Evolutionary conservation across 495 filamentous ascomycete species (phyloP), one percentile per base, ranked within the genome.

Genomic region (Amniculicola lignicola): DNA sequence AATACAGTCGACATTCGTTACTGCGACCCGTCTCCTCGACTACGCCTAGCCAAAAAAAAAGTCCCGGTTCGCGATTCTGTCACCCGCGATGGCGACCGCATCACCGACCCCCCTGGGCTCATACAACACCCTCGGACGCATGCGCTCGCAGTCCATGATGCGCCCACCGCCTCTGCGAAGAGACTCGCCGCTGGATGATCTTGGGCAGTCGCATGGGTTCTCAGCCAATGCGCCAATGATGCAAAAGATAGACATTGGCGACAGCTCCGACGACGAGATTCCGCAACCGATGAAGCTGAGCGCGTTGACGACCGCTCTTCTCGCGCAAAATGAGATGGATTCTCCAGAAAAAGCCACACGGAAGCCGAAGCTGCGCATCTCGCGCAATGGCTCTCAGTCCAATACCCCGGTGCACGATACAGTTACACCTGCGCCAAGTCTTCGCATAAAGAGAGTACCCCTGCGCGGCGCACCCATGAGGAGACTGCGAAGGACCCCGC

Each of bases 211-310:
- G 0, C 47, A 59, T 22, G 70, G 67, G 40, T 70, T 72, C 43
- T 52, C 61, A 16, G 55, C 69, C 6, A 50, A 66, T 43, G 68
- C 67, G 48, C 61, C 61, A 7, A 56, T 63, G 52, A 45, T 70
- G 44, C 68, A 69, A 41, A 58, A 65, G 35, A 67, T 74, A 27
- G 53, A 64, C 28, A 61, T 70, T 33, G 69, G 70, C 50, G 71
- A 72, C 57, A 68, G 63, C 38, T 71, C 69, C 10, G 71, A 74
- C 53, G 70, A 70, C 46, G 71, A 74, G 36, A 60, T 66, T 3
- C 69, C 68, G 12, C 67, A 67, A 19, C 62, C 67, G 14, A 69
- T 71, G 61, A 70, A 71, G 44, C 65, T 74, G 27, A 72, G 66
- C 41, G 69, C 70, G n/a, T 48, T 69, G 28, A 71, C 70, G 21